Evolutionary conservation across 306 rosid genomes (phyloP).

Genomic region (Cotoneaster glaucophyllus): DNA sequence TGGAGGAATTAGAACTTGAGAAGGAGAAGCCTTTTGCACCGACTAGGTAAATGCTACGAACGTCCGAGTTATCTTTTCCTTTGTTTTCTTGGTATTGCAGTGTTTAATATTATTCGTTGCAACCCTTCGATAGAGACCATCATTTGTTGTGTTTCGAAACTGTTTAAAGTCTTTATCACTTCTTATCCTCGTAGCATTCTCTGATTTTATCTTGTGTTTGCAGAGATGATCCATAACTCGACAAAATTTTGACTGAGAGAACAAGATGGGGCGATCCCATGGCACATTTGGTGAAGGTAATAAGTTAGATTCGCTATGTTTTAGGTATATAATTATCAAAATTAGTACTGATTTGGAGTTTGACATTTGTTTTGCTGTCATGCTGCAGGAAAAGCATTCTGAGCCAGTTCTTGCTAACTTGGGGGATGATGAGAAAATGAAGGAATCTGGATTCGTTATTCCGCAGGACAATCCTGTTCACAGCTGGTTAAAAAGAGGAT

Average conservation of each 20-base stretch:
- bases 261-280: constrained; percentile 95
- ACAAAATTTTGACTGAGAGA: constrained; percentile 59
- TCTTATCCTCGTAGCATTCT: background rate
- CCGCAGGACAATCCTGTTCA: constrained; percentile 86
- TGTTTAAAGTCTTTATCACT: background rate
- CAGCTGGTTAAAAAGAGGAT: constrained; percentile 79
- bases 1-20: constrained; percentile 75
- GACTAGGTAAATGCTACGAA: constrained; percentile 49
- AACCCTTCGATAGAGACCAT: background rate
- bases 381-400: constrained; percentile 54
- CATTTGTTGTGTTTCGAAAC: background rate
- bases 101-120: background rate
- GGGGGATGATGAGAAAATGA: constrained; percentile 69
- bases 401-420: constrained; percentile 49
- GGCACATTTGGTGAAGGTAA: constrained; percentile 93
- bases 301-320: background rate
- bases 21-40: constrained; percentile 85
- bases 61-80: background rate
- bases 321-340: constrained; percentile 2
- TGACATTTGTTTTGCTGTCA: constrained; percentile 15
- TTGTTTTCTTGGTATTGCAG: background rate
- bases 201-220: constrained; percentile 15
- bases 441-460: constrained; percentile 74
- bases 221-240: constrained; percentile 91
- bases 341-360: constrained; percentile 18